Base-by-base conservation (phyloP, 306 rosid species). In the Quercus parvula region DNA sequence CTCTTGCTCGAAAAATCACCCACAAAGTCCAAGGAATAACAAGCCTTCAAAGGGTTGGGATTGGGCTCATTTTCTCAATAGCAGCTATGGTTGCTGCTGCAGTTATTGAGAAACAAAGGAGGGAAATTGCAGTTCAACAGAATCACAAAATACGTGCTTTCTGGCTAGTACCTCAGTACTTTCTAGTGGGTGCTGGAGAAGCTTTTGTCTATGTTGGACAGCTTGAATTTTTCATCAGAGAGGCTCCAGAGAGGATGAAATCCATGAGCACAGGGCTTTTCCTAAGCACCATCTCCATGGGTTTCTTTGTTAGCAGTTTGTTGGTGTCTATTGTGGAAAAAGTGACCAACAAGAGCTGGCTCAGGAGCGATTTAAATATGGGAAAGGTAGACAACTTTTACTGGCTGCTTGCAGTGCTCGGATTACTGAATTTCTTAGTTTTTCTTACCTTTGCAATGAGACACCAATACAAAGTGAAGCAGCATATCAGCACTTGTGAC, bases 141-240 rank as follows among this genome's bases (percentile, higher is more conserved):
- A 12, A 75, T 4, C 78, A 78, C 33, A 17, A 25, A 13, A 82
- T 95, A 81, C 87, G 97, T 49, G 98, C 96, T 33, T 95, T 95
- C 89, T 93, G 98, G 99, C 85, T 95, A 66, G 90, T 95, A n/a
- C 99, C 96, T 69, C 99, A 91, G 83, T 91, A 88, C 78, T 90
- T 93, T 72, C 88, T 95, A 6, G 94, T 93, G 49, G 98, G 99
- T 30, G 93, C 99, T 0, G 98, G 99, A 68, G 97, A 95, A 82
- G 98, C 94, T 31, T 95, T 95, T 82, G 88, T 90, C 17, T 95
- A 95, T n/a, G 99, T 95, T 12, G 99, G 99, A 73, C 99, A 95
- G 49, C 89, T 95, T 4, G 98, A 93, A 62, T 95, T 95, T 83
- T 95, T 95, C 90, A 93, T 95, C 78, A 89, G 99, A 80, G 98